A percentile compares a stretch with the other conserved stretches of the same genome.
Evolutionary conservation across 2,329 filamentous ascomycete species (phyloP).

Genomic region (Aspergillus sp.): DNA sequence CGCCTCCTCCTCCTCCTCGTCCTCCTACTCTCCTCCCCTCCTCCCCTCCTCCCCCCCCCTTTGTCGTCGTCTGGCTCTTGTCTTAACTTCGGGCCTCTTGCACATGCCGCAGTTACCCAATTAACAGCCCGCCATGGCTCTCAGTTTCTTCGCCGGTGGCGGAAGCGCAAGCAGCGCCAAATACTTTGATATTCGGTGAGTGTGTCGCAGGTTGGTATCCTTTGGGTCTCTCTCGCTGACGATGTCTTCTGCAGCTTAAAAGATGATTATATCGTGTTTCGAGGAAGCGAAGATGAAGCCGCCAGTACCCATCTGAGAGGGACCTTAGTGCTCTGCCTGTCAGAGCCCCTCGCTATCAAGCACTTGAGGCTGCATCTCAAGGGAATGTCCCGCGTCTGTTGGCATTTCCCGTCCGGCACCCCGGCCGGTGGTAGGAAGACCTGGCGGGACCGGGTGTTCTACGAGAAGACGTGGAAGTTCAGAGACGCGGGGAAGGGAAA

Average conservation of each 20-base stretch:
- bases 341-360: slow-evolving; percentile 59
- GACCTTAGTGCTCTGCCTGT: slow-evolving; percentile 62
- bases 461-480: slow-evolving; percentile 65
- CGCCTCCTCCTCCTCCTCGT: not conserved
- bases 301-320: slow-evolving; percentile 67
- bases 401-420: slow-evolving; percentile 29
- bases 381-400: slow-evolving; percentile 56
- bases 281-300: slow-evolving; percentile 65
- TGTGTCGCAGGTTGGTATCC: too few species aligned
- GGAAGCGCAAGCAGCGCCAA: slow-evolving; percentile 38
- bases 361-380: slow-evolving; percentile 63
- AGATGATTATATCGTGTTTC: slow-evolving; percentile 69
- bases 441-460: slow-evolving; percentile 43
- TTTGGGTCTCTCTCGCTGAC: too few species aligned
- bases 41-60: slow-evolving; percentile 1
- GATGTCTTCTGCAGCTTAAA: slow-evolving; percentile 51
- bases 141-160: slow-evolving; percentile 37
- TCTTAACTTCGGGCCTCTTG: slow-evolving; percentile 9
- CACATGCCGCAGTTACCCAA: slow-evolving; percentile 14
- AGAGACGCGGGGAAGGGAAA: slow-evolving; percentile 42
- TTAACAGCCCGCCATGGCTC: slow-evolving; percentile 34
- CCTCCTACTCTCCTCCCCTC: slow-evolving; percentile 1
- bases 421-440: slow-evolving; percentile 28
- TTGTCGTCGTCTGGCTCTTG: slow-evolving; percentile 2
- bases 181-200: slow-evolving; percentile 42